phyloP scores from a whole-genome alignment of 768 basidiomycete species.

The Tricholoma furcatifolium region DNA sequence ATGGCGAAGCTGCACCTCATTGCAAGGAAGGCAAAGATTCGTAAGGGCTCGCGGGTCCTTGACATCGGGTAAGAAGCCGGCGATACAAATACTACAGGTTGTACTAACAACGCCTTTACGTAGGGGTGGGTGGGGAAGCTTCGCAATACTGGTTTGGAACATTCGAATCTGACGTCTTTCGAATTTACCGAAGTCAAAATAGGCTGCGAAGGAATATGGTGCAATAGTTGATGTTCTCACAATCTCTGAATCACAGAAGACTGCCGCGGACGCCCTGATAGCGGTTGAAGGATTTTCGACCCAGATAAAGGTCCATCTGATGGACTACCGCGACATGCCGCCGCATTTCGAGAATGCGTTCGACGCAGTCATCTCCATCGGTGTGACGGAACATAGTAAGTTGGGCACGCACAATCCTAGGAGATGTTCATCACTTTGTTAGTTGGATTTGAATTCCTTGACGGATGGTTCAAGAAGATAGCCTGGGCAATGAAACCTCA shows the following conservation, averaged over 20 bases:
- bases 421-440: not conserved
- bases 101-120: not conserved
- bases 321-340: constrained; percentile 65
- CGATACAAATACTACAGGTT: not conserved
- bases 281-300: constrained; percentile 44
- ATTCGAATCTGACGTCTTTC: not conserved
- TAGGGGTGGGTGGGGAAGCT: constrained; percentile 11
- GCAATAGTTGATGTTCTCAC: constrained; percentile 70
- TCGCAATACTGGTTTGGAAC: constrained; percentile 5
- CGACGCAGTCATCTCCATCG: constrained; percentile 48
- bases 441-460: constrained; percentile 8
- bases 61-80: constrained; percentile 7
- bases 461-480: constrained; percentile 9
- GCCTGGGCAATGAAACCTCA: constrained; percentile 12
- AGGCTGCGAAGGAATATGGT: constrained; percentile 34
- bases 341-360: constrained; percentile 52
- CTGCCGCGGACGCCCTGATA: constrained; percentile 59
- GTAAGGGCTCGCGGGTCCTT: constrained; percentile 8
- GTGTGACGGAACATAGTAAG: constrained; percentile 43
- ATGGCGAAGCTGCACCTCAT: constrained; percentile 12
- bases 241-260: constrained; percentile 61
- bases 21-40: constrained; percentile 6
- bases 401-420: not conserved
- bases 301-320: constrained; percentile 57
- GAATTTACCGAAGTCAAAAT: not conserved